Conservation (phyloP, 208 protist species). For the Leishmania aethiopica region DNA sequence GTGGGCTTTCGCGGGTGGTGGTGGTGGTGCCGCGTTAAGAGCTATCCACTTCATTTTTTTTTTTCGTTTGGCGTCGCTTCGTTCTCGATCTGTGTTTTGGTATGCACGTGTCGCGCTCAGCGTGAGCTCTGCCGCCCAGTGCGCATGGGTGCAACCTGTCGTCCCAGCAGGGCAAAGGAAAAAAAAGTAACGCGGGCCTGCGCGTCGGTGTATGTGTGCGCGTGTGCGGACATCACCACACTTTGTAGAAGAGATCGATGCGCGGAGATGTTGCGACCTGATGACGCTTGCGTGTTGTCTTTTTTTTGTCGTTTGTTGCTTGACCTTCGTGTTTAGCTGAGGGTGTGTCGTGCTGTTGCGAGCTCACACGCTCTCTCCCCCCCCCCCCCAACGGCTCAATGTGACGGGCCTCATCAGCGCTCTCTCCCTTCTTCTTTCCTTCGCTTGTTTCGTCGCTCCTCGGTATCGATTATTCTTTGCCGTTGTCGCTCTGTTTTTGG, state of each 20-base stretch:
- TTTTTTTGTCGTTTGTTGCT: not conserved
- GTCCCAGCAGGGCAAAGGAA: not conserved
- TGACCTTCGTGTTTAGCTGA: not conserved
- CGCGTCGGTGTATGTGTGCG: not conserved
- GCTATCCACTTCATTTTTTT: no score
- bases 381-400: not conserved
- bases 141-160: not conserved
- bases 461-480: not conserved
- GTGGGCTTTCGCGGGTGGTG: not conserved
- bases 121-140: not conserved
- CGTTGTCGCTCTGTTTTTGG: not conserved
- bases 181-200: not conserved
- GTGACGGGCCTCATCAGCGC: not conserved
- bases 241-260: not conserved
- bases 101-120: not conserved
- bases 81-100: no score
- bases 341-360: not conserved
- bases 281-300: not conserved
- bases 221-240: not conserved
- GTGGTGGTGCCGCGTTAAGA: no score
- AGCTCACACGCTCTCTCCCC: not conserved
- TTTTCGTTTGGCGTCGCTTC: no score
- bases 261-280: not conserved
- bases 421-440: not conserved
- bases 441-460: not conserved